phyloP scores from a whole-genome alignment of 306 rosid species.

The Quercus cerris region DNA sequence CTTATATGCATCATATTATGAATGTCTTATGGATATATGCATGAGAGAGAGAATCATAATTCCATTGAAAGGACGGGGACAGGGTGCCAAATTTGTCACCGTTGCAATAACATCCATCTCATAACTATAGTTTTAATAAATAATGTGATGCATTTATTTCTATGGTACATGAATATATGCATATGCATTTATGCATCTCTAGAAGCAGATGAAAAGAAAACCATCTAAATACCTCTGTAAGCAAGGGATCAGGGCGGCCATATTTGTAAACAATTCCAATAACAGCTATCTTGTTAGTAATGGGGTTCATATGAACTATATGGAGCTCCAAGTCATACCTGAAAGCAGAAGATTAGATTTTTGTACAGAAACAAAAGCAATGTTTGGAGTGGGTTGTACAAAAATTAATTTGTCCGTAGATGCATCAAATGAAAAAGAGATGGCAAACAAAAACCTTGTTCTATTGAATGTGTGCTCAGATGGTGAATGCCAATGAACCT shows the following conservation, averaged over 20 bases:
- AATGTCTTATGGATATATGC: background rate
- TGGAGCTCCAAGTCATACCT: constrained; percentile 76
- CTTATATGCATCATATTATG: background rate
- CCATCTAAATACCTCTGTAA: constrained; percentile 44
- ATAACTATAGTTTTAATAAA: background rate
- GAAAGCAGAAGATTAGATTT: background rate
- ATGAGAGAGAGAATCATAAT: background rate
- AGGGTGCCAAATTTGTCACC: background rate
- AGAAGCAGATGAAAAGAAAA: background rate
- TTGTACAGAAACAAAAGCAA: background rate
- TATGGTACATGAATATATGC: background rate
- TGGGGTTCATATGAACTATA: constrained; percentile 38
- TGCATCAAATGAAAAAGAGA: background rate
- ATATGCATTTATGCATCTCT: background rate
- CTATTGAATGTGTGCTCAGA: constrained; percentile 76
- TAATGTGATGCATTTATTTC: background rate
- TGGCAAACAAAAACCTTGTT: constrained; percentile 35
- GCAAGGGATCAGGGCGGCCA: constrained; percentile 61
- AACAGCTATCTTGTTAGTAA: constrained; percentile 43
- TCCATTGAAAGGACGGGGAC: constrained; percentile 53
- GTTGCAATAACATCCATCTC: background rate
- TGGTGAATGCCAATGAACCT: constrained; percentile 86
- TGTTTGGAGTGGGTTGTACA: background rate
- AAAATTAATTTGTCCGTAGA: too few species aligned
- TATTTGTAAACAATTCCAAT: constrained; percentile 53